phyloP scores from a whole-genome alignment of 2,329 filamentous ascomycete genomes.

The Curvularia hawaiiensis region DNA sequence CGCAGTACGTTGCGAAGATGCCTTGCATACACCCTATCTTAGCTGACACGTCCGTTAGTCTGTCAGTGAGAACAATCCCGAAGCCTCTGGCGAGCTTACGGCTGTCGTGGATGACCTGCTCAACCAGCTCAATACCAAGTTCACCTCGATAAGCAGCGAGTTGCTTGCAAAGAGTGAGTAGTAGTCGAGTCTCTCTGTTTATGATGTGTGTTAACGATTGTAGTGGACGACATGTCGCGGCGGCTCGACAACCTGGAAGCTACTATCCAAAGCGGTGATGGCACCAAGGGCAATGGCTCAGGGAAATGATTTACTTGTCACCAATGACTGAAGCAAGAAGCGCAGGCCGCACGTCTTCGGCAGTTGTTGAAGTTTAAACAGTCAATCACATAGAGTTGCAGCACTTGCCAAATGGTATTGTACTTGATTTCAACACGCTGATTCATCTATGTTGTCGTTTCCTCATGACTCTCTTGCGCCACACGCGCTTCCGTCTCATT shows the following conservation, averaged over 20 bases:
- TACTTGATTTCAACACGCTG: slow-evolving; percentile 1
- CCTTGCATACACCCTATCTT: background rate
- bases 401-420: slow-evolving; percentile 9
- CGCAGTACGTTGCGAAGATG: slow-evolving; percentile 18
- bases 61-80: slow-evolving; percentile 25
- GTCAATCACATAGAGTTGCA: slow-evolving; percentile 2
- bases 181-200: too few species aligned
- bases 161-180: slow-evolving; percentile 84
- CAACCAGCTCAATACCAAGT: slow-evolving; percentile 83
- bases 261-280: slow-evolving; percentile 65
- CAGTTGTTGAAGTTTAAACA: background rate
- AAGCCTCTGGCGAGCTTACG: slow-evolving; percentile 65
- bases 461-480: slow-evolving; percentile 17
- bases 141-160: slow-evolving; percentile 81
- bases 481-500: background rate
- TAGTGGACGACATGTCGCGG: slow-evolving; percentile 94
- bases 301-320: slow-evolving; percentile 22
- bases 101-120: slow-evolving; percentile 85
- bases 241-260: slow-evolving; percentile 83
- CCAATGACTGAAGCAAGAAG: background rate
- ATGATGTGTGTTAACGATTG: background rate
- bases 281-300: slow-evolving; percentile 36
- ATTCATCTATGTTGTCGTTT: slow-evolving; percentile 17
- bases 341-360: background rate
- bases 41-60: slow-evolving; percentile 19